These are phyloP conservation scores for Daldinia childiae DNA, from an alignment of 495 filamentous ascomycete genomes.

Conservation along the genomic window DNA sequence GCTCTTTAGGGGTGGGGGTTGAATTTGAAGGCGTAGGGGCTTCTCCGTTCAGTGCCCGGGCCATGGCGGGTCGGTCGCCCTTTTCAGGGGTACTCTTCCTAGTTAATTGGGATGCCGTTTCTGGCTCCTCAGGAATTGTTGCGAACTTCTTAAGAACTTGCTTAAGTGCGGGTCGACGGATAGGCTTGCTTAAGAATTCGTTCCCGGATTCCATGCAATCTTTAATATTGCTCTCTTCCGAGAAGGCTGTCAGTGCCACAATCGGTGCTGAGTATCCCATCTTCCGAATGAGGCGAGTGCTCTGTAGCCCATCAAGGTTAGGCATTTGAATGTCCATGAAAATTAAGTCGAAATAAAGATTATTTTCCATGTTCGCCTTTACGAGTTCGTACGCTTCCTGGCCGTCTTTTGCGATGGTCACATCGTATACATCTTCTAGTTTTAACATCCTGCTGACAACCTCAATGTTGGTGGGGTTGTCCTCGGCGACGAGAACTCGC, in stretches of 20 bases:
- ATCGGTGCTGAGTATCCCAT: conserved; percentile 91
- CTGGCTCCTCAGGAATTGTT: conserved; percentile 64
- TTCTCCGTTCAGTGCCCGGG: conserved; percentile 24
- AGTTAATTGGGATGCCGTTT: conserved; percentile 48
- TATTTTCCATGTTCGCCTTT: conserved; percentile 78
- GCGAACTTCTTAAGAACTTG: conserved; percentile 78
- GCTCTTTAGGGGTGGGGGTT: conserved; percentile 9
- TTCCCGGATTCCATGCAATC: conserved; percentile 80
- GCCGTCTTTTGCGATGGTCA: conserved; percentile 84
- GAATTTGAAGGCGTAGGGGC: background rate
- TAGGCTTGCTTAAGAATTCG: conserved; percentile 80
- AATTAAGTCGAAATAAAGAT: conserved; percentile 79
- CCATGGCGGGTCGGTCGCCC: background rate
- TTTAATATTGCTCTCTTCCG: conserved; percentile 88
- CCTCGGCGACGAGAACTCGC: conserved; percentile 89
- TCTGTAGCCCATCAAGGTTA: conserved; percentile 87
- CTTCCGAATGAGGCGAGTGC: conserved; percentile 84
- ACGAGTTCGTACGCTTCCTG: conserved; percentile 90
- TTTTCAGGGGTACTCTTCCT: conserved; percentile 47
- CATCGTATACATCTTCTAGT: conserved; percentile 69
- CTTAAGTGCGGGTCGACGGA: conserved; percentile 82
- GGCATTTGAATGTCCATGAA: conserved; percentile 99
- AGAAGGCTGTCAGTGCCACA: conserved; percentile 89
- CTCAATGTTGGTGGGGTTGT: conserved; percentile 95
- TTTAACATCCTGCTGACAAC: conserved; percentile 74